Evolutionary conservation across 1,284 basidiomycete species (phyloP), one percentile per base, ranked within the genome.

Genomic region (Naganishia liquefaciens): DNA sequence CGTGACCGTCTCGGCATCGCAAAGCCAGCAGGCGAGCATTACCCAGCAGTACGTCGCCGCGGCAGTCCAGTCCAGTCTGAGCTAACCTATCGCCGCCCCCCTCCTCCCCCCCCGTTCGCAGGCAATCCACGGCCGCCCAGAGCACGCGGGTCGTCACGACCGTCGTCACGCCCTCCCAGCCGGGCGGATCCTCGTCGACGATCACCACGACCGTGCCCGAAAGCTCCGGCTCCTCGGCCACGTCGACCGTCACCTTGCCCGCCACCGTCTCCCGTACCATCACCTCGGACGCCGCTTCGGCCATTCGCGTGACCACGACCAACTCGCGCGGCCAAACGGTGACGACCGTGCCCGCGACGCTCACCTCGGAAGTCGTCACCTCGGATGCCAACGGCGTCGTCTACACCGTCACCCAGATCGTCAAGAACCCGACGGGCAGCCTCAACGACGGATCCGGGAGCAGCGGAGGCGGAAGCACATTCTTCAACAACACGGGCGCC

Each of bases 401-500:
- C 19, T 74, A 72, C 66, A 80, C 79, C 42, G 69, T 75, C 53
- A 79, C 77, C 5, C 73, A 74, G 62, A 72, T 75, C 47, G 74
- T 76, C 21, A 72, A 75, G 63, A 78, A 80, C 68, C 76, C 77
- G 0, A 74, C 74, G 1, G 78, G 78, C 5, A 66, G 72, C 6
- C 70, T 79, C 39, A 75, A 77, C 64, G 67, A 70, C 39, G 74
- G 75, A 15, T 60, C 62, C 13, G 69, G 70, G 9, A 70, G 69
- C 3, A 64, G 67, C 0, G 72, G 73, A 3, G 62, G 69, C 4
- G 70, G 71, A 28, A 72, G 67, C 51, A 70, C 72, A 30, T 80
- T 80, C 70, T 76, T 76, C 71, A 76, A 75, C 71, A 80, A 80
- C 68, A 76, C 75, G 40, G 78, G 78, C 5, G 79, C 79, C 1